Conservation (phyloP, 2,329 filamentous ascomycete genomes). For the Ciborinia camelliae region DNA sequence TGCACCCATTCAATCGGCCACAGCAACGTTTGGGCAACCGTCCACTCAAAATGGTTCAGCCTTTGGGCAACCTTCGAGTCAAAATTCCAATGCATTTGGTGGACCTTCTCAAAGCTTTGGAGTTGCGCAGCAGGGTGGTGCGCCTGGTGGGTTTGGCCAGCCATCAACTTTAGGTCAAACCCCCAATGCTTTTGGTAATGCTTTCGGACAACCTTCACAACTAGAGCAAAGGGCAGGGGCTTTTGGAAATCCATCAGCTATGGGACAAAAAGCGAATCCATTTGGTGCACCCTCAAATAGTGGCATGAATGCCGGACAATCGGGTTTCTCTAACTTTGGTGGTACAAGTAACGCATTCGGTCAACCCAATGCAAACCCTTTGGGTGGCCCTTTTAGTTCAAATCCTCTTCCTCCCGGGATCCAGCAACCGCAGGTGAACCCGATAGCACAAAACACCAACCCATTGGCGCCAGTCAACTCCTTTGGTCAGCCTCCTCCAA, state of each 20-base stretch:
- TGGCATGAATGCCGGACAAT: conserved; percentile 17
- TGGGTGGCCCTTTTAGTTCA: conserved; percentile 15
- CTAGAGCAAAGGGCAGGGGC: conserved; percentile 22
- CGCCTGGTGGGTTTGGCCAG: conserved; percentile 40
- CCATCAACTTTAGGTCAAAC: conserved; percentile 40
- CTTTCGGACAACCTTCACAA: conserved; percentile 23
- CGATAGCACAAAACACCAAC: conserved; percentile 3
- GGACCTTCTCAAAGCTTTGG: conserved; percentile 19
- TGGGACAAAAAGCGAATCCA: conserved; percentile 38
- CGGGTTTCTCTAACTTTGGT: conserved; percentile 15
- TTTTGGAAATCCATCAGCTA: conserved; percentile 43
- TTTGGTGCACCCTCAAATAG: conserved; percentile 31
- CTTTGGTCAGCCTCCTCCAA: conserved; percentile 44
- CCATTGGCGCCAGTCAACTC: conserved; percentile 17
- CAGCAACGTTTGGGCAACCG: conserved; percentile 40
- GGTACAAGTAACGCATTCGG: conserved; percentile 11
- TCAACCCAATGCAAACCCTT: conserved; percentile 16
- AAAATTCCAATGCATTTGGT: conserved; percentile 34
- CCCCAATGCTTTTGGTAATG: conserved; percentile 30
- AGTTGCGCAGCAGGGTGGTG: conserved; percentile 25
- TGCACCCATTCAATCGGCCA: conserved; percentile 18
- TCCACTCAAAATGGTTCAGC: conserved; percentile 30
- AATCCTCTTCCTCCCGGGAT: conserved; percentile 11
- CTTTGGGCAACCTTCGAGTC: conserved; percentile 41
- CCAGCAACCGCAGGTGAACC: conserved; percentile 5